A percentile compares a stretch with the other conserved stretches of the same genome.
Evolutionary conservation across 2,329 filamentous ascomycete species (phyloP).

Genomic region (Fusarium odoratissimum): DNA sequence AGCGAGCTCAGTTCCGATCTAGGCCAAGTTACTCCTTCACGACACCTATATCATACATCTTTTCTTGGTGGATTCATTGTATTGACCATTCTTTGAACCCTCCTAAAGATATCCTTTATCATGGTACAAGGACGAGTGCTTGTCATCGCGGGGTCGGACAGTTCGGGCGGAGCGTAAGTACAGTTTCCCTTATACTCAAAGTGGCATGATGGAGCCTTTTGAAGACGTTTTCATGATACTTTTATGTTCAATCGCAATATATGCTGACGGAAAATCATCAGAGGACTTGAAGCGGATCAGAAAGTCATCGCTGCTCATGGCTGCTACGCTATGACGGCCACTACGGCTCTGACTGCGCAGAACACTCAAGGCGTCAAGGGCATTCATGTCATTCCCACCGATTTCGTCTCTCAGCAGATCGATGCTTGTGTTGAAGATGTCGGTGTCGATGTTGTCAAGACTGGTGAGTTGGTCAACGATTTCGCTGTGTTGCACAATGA

Average conservation of each 20-base stretch:
- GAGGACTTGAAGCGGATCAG: slow-evolving; percentile 94
- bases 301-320: slow-evolving; percentile 93
- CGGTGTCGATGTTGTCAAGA: slow-evolving; percentile 90
- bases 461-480: slow-evolving; percentile 66
- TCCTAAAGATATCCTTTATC: background rate
- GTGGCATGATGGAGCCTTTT: slow-evolving; percentile 5
- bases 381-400: slow-evolving; percentile 81
- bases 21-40: background rate
- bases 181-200: background rate
- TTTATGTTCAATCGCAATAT: background rate
- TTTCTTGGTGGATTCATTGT: too few relatives aligned
- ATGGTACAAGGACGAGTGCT: slow-evolving; percentile 69
- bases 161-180: slow-evolving; percentile 85
- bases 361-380: slow-evolving; percentile 87
- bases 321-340: slow-evolving; percentile 96
- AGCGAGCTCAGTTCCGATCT: background rate
- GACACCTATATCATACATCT: background rate
- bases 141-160: slow-evolving; percentile 89
- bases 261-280: slow-evolving; percentile 50
- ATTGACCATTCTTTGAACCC: background rate
- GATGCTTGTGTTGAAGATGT: slow-evolving; percentile 87
- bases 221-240: too few relatives aligned
- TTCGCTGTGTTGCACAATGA: background rate
- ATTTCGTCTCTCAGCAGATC: slow-evolving; percentile 87
- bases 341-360: slow-evolving; percentile 94